phyloP scores from a whole-genome alignment of 352 stramenopile species.

The Phytophthora macrochlamydospora region DNA sequence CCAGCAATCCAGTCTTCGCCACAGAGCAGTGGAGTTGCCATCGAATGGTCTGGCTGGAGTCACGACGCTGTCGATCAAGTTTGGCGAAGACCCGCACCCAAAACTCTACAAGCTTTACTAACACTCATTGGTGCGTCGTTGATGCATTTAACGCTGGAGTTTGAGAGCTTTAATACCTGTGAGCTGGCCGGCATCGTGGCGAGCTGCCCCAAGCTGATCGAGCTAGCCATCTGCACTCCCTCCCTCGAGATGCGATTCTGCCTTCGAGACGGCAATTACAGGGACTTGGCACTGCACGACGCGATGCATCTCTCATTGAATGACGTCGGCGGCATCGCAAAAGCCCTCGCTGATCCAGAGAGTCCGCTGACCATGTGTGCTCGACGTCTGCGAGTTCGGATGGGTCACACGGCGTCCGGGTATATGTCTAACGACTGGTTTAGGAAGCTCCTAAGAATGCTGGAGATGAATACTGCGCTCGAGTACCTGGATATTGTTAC shows the following conservation, averaged over 20 bases:
- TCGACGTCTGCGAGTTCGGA: conserved; percentile 25
- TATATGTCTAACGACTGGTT: conserved; percentile 15
- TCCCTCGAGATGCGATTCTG: conserved; percentile 24
- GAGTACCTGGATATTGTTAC: conserved; percentile 31
- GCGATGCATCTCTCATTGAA: conserved; percentile 8
- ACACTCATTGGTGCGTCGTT: conserved; percentile 27
- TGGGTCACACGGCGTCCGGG: conserved; percentile 6
- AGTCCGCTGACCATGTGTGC: conserved; percentile 24
- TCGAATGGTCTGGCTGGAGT: conserved; percentile 24
- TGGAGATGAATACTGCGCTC: conserved; percentile 22
- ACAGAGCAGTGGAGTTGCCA: conserved; percentile 14
- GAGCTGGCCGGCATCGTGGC: conserved; percentile 28
- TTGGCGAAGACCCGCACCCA: conserved; percentile 24
- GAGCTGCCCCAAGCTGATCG: conserved; percentile 24
- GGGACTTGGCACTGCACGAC: conserved; percentile 18
- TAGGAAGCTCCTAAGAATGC: conserved; percentile 14
- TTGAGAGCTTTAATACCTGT: conserved; percentile 19
- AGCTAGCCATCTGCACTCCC: conserved; percentile 26
- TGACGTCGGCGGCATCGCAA: conserved; percentile 10
- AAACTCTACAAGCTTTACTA: conserved; percentile 22
- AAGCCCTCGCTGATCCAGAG: conserved; percentile 19
- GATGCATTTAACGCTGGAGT: conserved; percentile 21
- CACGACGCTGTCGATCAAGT: conserved; percentile 25
- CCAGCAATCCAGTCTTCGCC: conserved; percentile 5
- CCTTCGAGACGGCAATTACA: conserved; percentile 23